Base-by-base conservation (phyloP, 176 grass and related monocot genomes). In the Aechmea fasciata region DNA sequence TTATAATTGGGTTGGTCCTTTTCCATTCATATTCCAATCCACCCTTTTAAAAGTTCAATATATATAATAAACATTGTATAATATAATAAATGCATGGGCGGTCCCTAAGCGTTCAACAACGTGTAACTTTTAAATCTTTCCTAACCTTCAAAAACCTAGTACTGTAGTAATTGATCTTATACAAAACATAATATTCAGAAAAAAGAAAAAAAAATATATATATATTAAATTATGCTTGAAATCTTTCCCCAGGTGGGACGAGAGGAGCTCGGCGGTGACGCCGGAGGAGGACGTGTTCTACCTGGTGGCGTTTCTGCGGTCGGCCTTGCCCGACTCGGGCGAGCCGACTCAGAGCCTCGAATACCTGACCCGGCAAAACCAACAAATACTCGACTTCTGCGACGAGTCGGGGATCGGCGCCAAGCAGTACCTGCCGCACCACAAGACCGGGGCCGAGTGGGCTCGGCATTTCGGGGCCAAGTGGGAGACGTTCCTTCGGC, bases 261-360 rank as follows among this genome's bases (percentile, higher is more conserved):
- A 75, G 15, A 79, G 94, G 74, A 93, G 82, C 82, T 84, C 94
- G 1, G 89, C 54, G 47, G 89, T 93, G 55, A 99, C 80, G 14
- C 94, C 94, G 2, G 86, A 90, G 20, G 94, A 99, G 77, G 84
- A 90, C 9, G 77, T 93, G 68, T 99, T 99, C 87, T 99, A 99
- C 82, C 79, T 99, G 67, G 94, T 93, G 63, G 89, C 84, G 48
- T 93, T 99, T 80, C 79, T 93, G 22, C 79, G 89, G 64, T 99
- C 87, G 18, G 94, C 87, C 15, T 28, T 93, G 51, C 89, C 87
- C 0, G 77, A 80, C 61, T 77, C 77, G 48, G n/a, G 20, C 19
- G 72, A 84, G 33, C 23, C 68, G 19, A 72, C 74, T 33, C 77
- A 82, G 61, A 93, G 55, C 66, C 49, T 99, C 0, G 82, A 82